Conservation (phyloP, 768 basidiomycete genomes). For the Mycena sanguinolenta region DNA sequence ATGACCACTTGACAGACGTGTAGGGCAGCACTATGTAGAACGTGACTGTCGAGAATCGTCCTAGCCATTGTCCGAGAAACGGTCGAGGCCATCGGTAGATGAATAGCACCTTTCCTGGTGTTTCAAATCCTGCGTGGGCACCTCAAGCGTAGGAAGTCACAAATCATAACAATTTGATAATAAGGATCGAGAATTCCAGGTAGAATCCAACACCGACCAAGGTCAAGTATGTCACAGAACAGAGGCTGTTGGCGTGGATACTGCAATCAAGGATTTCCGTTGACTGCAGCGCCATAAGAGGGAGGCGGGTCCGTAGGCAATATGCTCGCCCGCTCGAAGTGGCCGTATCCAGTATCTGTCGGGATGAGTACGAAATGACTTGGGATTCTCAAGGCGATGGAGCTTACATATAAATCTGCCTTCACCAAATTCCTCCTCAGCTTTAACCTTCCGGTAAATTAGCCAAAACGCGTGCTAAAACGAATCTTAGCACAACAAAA, state of each 20-base stretch:
- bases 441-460: conserved; percentile 73
- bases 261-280: conserved; percentile 4
- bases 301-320: conserved; percentile 25
- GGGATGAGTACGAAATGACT: background rate
- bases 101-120: too few relatives aligned
- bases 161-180: too few relatives aligned
- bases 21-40: too few relatives aligned
- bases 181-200: too few relatives aligned
- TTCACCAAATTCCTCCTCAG: conserved; percentile 67
- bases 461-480: conserved; percentile 73
- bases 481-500: background rate
- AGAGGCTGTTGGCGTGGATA: background rate
- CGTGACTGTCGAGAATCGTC: too few relatives aligned
- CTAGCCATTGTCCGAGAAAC: too few relatives aligned
- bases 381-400: background rate
- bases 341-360: conserved; percentile 29
- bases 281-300: conserved; percentile 33
- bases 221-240: too few relatives aligned
- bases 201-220: too few relatives aligned
- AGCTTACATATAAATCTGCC: conserved; percentile 68
- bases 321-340: conserved; percentile 28
- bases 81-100: too few relatives aligned
- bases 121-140: too few relatives aligned
- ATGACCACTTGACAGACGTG: too few relatives aligned
- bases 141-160: too few relatives aligned